Base-by-base conservation (phyloP, 805 yeast genomes). In the Nakazawaea holstii region DNA sequence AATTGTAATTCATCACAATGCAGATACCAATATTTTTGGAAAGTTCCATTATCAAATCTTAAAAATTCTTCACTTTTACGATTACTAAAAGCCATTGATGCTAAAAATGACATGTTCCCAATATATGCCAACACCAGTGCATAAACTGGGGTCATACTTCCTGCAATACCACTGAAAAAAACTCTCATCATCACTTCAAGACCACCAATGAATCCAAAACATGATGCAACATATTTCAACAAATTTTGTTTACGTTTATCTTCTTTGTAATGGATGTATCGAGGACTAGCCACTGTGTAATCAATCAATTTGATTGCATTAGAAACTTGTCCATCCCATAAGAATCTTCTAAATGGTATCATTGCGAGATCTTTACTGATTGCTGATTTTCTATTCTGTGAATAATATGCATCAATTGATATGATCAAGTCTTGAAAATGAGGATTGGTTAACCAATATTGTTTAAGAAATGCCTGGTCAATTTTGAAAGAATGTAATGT, bases 1-100 rank as follows among this genome's bases (percentile, higher is more conserved):
- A 87, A 79, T 50, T 76, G 65, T 72, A 86, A 70, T 59, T 85
- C 87, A 54, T 82, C 87, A 17, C 82, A 76, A 60, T 82, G 86
- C 49, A 69, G 65, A 58, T 70, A 82, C 81, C 89, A 81, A 52
- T 78, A 73, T 28, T 74, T 69, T 46, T 84, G 80, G 47, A 82
- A 73, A 0, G 86, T 79, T 4, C 88, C 88, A 51, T 73, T 73
- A 41, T 72, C 75, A 82, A 88, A 87, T 41, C 77, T 72, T 50
- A 83, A 66, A 52, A 67, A 70, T 46, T 72, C 74, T 11, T 77
- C 77, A 15, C 73, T 70, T 31, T 71, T 71, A 42, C 73, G 64
- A 14, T 77, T 78, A 1, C 81, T 71, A 48, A 78, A 62, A 4
- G 75, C 62, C 41, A 67, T 50, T 7, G 61, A 51, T 0, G 73